Evolutionary conservation across 371 early-diverging fungal species (phyloP).

Genomic region (Agmasoma carcini): DNA sequence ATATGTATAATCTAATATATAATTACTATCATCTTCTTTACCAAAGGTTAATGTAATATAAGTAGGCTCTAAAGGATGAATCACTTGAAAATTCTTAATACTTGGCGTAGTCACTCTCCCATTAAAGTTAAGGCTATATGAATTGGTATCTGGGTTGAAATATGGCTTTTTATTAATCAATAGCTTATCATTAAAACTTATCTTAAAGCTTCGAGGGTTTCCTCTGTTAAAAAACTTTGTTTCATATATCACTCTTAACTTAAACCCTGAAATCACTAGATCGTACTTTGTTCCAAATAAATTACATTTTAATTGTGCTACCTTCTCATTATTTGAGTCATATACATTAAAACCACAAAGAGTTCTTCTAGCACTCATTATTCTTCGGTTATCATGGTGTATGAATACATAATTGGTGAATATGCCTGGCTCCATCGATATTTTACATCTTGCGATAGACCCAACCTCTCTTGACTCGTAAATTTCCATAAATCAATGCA

Average conservation of each 20-base stretch:
- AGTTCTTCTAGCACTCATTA: constrained; percentile 9
- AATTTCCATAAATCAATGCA: too few species aligned
- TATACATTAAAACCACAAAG: constrained; percentile 34
- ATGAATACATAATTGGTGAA: constrained; percentile 20
- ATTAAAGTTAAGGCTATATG: constrained; percentile 79
- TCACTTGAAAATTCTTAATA: constrained; percentile 89
- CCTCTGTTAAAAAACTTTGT: constrained; percentile 18
- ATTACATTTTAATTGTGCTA: constrained; percentile 15
- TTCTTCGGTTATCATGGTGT: constrained; percentile 14
- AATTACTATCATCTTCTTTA: constrained; percentile 60
- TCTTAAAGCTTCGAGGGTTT: constrained; percentile 20
- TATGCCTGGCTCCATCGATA: constrained; percentile 6
- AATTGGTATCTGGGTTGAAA: constrained; percentile 69
- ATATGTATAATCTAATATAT: constrained; percentile 78
- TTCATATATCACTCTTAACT: constrained; percentile 18
- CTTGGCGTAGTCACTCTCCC: constrained; percentile 75
- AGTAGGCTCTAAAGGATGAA: constrained; percentile 52
- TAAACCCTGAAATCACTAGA: neutral
- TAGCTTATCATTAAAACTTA: constrained; percentile 21
- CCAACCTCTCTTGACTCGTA: too few species aligned
- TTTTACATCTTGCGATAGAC: constrained; percentile 5
- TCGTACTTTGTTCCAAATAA: constrained; percentile 29
- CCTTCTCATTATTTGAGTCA: neutral
- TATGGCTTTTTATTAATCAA: constrained; percentile 50
- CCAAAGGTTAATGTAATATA: constrained; percentile 90